These are phyloP conservation scores for Penicillium sp. DNA, from an alignment of 2,329 filamentous ascomycete species.

Conservation along the genomic window DNA sequence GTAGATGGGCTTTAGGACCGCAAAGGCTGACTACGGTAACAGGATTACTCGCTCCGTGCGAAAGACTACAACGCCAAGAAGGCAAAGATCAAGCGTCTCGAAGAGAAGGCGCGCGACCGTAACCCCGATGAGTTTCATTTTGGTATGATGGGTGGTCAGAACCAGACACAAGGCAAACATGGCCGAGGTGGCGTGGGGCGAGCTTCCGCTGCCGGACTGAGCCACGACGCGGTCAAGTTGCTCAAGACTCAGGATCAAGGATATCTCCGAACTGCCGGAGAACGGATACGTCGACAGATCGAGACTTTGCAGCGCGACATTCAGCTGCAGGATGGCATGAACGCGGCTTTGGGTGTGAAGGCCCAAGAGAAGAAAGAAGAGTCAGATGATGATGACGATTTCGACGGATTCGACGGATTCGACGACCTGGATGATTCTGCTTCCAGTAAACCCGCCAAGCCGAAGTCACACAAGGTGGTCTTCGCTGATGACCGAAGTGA, in stretches of 20 bases:
- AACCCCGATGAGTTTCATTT: slow-evolving; percentile 69
- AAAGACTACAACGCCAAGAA: slow-evolving; percentile 65
- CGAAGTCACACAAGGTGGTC: slow-evolving; percentile 35
- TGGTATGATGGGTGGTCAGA: slow-evolving; percentile 60
- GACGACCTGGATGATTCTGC: slow-evolving; percentile 21
- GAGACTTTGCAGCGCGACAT: slow-evolving; percentile 51
- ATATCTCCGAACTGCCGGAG: slow-evolving; percentile 60
- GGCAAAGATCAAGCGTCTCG: slow-evolving; percentile 58
- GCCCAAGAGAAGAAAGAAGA: slow-evolving; percentile 23
- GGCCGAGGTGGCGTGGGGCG: slow-evolving; percentile 37
- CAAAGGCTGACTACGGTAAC: slow-evolving; percentile 8
- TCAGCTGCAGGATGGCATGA: slow-evolving; percentile 42
- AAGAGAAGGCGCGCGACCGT: slow-evolving; percentile 60
- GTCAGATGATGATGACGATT: slow-evolving; percentile 22
- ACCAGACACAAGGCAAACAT: slow-evolving; percentile 45
- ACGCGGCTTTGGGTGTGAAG: slow-evolving; percentile 28
- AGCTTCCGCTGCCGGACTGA: slow-evolving; percentile 47
- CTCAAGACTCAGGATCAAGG: slow-evolving; percentile 67
- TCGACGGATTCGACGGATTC: background rate
- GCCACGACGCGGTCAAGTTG: slow-evolving; percentile 61
- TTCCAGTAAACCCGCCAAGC: slow-evolving; percentile 23
- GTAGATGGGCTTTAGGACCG: too few species aligned
- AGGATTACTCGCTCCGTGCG: slow-evolving; percentile 67
- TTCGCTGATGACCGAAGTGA: slow-evolving; percentile 43
- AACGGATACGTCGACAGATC: slow-evolving; percentile 56